Conservation (phyloP, 768 basidiomycete genomes). For the Suillus paluster region DNA sequence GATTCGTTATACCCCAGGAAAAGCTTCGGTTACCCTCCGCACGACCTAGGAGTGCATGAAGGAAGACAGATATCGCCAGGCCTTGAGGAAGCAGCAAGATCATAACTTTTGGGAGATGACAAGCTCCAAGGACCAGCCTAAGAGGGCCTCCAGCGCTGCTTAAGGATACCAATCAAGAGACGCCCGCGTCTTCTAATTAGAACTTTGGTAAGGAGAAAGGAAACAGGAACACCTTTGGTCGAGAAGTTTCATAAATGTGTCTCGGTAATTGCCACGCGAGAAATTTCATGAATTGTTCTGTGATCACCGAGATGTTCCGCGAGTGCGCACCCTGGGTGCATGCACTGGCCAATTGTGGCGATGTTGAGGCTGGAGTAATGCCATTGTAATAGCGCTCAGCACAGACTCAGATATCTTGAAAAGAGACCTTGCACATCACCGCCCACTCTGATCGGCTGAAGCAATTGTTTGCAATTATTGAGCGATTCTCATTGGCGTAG, state of each 20-base stretch:
- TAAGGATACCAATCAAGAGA: slow-evolving; percentile 10
- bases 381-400: neutral
- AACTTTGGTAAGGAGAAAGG: slow-evolving; percentile 8
- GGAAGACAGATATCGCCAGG: slow-evolving; percentile 3
- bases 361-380: slow-evolving; percentile 7
- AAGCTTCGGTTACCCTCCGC: neutral
- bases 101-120: slow-evolving; percentile 16
- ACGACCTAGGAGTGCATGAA: slow-evolving; percentile 2
- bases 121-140: slow-evolving; percentile 21
- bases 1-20: slow-evolving; percentile 10
- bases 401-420: neutral
- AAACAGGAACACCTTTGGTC: neutral
- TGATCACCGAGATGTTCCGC: slow-evolving; percentile 3
- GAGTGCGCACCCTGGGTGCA: neutral
- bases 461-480: neutral
- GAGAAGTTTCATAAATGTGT: slow-evolving; percentile 8
- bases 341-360: neutral
- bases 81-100: slow-evolving; percentile 11
- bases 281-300: neutral
- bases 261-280: slow-evolving; percentile 1
- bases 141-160: slow-evolving; percentile 12
- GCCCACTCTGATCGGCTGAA: slow-evolving; percentile 2
- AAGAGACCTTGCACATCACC: neutral
- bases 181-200: slow-evolving; percentile 14
- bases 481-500: neutral